phyloP scores from a whole-genome alignment of 768 basidiomycete genomes.

The Pleurotus tuber-regium region DNA sequence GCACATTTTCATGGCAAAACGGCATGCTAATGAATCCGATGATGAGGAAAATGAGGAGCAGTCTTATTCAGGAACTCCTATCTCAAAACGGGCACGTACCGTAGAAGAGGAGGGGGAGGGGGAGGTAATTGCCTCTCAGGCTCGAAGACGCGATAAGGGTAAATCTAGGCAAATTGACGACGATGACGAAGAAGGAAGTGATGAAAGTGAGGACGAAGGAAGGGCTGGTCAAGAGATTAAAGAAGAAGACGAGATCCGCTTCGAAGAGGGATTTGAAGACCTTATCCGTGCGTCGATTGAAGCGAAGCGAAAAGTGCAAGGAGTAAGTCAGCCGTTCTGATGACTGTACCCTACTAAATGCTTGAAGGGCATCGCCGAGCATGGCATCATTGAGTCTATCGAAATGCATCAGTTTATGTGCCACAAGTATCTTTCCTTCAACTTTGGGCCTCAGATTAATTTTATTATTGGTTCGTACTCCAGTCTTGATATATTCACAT shows the following conservation, averaged over 20 bases:
- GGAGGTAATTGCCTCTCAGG: constrained; percentile 16
- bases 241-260: constrained; percentile 61
- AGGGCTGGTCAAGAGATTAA: constrained; percentile 27
- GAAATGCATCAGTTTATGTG: constrained; percentile 97
- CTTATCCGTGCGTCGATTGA: constrained; percentile 54
- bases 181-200: constrained; percentile 26
- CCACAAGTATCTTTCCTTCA: constrained; percentile 79
- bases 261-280: constrained; percentile 61
- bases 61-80: constrained; percentile 18
- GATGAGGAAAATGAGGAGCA: constrained; percentile 37
- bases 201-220: constrained; percentile 29
- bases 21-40: constrained; percentile 46
- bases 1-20: constrained; percentile 48
- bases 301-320: constrained; percentile 41
- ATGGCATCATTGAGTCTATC: constrained; percentile 84
- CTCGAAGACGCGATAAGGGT: constrained; percentile 27
- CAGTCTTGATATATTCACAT: background rate
- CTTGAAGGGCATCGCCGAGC: constrained; percentile 73
- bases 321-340: constrained; percentile 33
- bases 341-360: constrained; percentile 1
- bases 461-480: constrained; percentile 81
- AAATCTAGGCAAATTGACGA: constrained; percentile 30
- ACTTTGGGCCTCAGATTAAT: constrained; percentile 92
- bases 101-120: constrained; percentile 22
- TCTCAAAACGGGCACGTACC: constrained; percentile 32